Conservation (phyloP, 1,139 yeast species). For the Scheffersomyces segobiensis region DNA sequence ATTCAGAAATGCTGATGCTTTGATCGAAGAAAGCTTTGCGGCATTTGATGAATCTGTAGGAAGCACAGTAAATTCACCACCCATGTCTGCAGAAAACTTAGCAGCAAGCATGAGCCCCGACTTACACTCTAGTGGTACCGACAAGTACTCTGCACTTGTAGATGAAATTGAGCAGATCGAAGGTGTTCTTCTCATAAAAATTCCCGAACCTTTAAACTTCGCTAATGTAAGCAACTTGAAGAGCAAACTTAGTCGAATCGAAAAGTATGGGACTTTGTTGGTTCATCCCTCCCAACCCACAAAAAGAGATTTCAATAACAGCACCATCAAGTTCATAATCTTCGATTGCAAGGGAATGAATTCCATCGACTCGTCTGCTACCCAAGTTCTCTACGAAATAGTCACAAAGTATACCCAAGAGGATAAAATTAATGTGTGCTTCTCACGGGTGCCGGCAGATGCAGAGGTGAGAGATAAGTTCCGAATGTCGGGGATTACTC, state of each 20-base stretch:
- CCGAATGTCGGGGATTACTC: conserved; percentile 23
- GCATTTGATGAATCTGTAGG: conserved; percentile 8
- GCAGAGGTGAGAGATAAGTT: conserved; percentile 20
- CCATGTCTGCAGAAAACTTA: conserved; percentile 11
- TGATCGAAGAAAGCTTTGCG: conserved; percentile 34
- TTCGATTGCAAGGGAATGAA: conserved; percentile 39
- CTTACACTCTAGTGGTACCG: conserved; percentile 8
- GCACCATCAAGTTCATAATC: conserved; percentile 23
- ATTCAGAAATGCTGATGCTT: conserved; percentile 36
- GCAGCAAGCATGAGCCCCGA: conserved; percentile 10
- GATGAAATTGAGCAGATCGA: conserved; percentile 32
- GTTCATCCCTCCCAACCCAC: conserved; percentile 37
- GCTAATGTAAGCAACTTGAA: conserved; percentile 31
- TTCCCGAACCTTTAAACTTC: conserved; percentile 32
- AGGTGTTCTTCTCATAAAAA: conserved; percentile 31
- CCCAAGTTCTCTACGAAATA: conserved; percentile 31
- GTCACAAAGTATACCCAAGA: conserved; percentile 20
- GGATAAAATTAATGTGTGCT: conserved; percentile 23
- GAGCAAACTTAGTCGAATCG: conserved; percentile 24
- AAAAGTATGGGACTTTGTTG: conserved; percentile 27
- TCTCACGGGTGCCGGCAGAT: conserved; percentile 27
- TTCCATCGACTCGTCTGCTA: conserved; percentile 32
- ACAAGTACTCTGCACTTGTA: conserved; percentile 18
- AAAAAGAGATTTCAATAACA: conserved; percentile 19
- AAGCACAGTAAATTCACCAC: background rate